Evolutionary conservation across 2,329 filamentous ascomycete species (phyloP).

Genomic region (Botrytis deweyae): DNA sequence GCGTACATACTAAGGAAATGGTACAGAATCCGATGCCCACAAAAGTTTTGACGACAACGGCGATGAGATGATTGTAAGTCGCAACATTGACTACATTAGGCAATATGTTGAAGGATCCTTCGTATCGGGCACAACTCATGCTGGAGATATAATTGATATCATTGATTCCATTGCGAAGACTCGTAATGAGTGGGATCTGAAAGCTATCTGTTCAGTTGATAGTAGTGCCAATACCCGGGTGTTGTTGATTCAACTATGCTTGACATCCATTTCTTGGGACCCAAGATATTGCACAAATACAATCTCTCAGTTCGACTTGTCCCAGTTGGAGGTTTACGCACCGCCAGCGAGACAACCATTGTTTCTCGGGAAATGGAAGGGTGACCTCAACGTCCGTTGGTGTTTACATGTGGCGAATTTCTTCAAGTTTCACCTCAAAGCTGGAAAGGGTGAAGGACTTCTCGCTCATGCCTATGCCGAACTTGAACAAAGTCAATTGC

Average conservation of each 20-base stretch:
- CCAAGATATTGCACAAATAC: constrained; percentile 33
- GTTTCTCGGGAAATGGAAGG: constrained; percentile 42
- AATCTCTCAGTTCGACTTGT: constrained; percentile 43
- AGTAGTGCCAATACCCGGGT: constrained; percentile 22
- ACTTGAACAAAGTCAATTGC: constrained; percentile 42
- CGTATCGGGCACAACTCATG: constrained; percentile 18
- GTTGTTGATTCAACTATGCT: constrained; percentile 34
- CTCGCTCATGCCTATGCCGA: constrained; percentile 39
- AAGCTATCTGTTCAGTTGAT: constrained; percentile 14
- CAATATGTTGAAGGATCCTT: constrained; percentile 25
- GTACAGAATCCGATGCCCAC: constrained; percentile 34
- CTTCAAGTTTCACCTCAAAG: constrained; percentile 51
- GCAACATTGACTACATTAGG: constrained; percentile 32
- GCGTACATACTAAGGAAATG: neutral
- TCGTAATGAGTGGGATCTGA: constrained; percentile 19
- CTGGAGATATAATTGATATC: constrained; percentile 29
- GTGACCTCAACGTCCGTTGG: constrained; percentile 47
- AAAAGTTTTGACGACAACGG: constrained; percentile 18
- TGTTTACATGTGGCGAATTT: constrained; percentile 51
- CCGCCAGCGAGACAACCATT: constrained; percentile 40
- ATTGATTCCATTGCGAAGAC: constrained; percentile 33
- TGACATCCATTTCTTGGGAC: constrained; percentile 32
- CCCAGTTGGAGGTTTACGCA: constrained; percentile 48
- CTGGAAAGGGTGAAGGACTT: constrained; percentile 39
- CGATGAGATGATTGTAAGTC: constrained; percentile 40